phyloP scores from a whole-genome alignment of 345 rosid species.

The Hibiscus syriacus region DNA sequence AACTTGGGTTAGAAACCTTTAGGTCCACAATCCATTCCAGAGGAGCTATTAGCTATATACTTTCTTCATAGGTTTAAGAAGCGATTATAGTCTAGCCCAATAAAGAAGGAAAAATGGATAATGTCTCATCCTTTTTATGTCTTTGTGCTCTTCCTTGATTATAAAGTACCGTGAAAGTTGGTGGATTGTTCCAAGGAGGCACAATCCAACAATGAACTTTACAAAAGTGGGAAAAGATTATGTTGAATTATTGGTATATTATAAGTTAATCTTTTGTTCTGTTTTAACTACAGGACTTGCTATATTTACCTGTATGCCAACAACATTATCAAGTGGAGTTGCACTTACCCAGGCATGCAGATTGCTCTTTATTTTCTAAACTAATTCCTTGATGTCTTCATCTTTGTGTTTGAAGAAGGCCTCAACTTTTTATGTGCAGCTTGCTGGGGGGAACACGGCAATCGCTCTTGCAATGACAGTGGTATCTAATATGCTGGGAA shows the following conservation, averaged over 20 bases:
- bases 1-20: neutral
- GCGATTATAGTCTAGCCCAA: neutral
- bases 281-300: conserved; percentile 59
- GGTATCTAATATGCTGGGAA: conserved; percentile 75
- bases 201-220: neutral
- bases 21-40: neutral
- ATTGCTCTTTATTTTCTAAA: conserved; percentile 12
- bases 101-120: neutral
- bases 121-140: neutral
- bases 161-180: neutral
- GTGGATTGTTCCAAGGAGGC: neutral
- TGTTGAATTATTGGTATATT: neutral
- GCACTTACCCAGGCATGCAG: conserved; percentile 76
- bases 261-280: neutral
- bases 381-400: neutral
- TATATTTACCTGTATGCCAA: conserved; percentile 95
- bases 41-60: neutral
- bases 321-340: conserved; percentile 94
- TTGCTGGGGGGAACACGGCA: conserved; percentile 90
- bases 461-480: conserved; percentile 94
- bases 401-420: conserved; percentile 8
- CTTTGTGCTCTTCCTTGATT: neutral
- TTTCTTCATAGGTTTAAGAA: neutral
- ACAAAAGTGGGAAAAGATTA: neutral
- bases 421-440: conserved; percentile 37